A percentile compares a stretch with the other conserved stretches of the same genome.
phyloP scores from a whole-genome alignment of 106 monocot genomes.

The Dactylorhiza incarnata region DNA sequence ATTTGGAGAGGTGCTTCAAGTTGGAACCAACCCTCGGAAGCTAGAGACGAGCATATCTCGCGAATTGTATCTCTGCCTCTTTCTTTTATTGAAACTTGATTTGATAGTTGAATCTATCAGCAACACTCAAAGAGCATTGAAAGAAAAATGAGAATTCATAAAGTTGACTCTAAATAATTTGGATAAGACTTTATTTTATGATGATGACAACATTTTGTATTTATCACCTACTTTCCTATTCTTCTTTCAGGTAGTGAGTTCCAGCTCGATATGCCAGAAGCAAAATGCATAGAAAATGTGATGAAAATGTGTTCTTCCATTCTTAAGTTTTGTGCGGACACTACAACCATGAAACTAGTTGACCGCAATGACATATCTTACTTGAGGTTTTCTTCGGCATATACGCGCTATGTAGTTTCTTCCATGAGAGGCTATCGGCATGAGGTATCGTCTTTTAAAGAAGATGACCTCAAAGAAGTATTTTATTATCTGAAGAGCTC shows the following conservation, averaged over 20 bases:
- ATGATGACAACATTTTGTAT: not conserved
- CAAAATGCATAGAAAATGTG: slow-evolving; percentile 27
- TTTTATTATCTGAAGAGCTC: slow-evolving; percentile 39
- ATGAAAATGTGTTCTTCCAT: slow-evolving; percentile 36
- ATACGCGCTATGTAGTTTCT: slow-evolving; percentile 26
- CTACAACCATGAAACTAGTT: slow-evolving; percentile 24
- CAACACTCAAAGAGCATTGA: too few species aligned
- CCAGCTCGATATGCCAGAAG: slow-evolving; percentile 17
- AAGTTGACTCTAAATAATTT: too few species aligned
- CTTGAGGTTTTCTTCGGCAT: slow-evolving; percentile 50
- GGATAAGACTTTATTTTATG: too few species aligned
- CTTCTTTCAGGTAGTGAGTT: slow-evolving; percentile 25
- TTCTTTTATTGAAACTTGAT: too few species aligned
- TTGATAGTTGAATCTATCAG: too few species aligned
- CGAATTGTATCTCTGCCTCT: too few species aligned
- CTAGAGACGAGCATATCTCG: too few species aligned
- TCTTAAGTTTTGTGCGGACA: slow-evolving; percentile 63
- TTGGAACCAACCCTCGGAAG: too few species aligned
- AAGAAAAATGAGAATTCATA: too few species aligned
- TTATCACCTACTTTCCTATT: not conserved
- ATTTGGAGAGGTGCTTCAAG: too few species aligned
- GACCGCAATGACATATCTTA: slow-evolving; percentile 27
- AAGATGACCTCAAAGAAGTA: slow-evolving; percentile 32
- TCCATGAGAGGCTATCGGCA: slow-evolving; percentile 19
- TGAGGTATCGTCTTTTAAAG: slow-evolving; percentile 14